phyloP scores from a whole-genome alignment of 2,329 filamentous ascomycete genomes.

The Cordyceps tenuipes region DNA sequence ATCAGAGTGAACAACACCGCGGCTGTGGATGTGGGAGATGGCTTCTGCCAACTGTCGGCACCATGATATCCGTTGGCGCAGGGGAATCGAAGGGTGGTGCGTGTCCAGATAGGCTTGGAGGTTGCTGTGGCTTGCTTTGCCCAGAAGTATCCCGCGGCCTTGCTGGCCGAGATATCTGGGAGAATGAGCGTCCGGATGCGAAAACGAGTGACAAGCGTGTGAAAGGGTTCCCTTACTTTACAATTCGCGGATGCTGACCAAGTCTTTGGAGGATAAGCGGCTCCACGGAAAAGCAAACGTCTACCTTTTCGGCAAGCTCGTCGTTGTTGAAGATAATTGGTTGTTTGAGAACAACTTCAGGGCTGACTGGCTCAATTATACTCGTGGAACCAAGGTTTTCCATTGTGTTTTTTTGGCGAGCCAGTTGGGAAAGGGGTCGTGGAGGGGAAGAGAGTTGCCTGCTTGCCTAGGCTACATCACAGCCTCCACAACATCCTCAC shows the following conservation, averaged over 20 bases:
- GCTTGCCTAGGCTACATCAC: too few relatives aligned
- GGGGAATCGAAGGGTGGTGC: not conserved
- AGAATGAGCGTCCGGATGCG: not conserved
- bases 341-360: not conserved
- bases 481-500: too few relatives aligned
- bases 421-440: too few relatives aligned
- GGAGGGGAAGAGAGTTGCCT: too few relatives aligned
- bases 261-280: not conserved
- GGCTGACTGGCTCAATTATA: not conserved
- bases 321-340: not conserved
- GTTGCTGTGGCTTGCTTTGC: conserved; percentile 12
- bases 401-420: not conserved
- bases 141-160: not conserved
- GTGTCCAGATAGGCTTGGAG: conserved; percentile 14
- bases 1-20: conserved; percentile 26
- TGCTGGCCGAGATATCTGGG: not conserved
- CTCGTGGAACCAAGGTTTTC: not conserved
- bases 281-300: conserved; percentile 3
- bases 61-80: conserved; percentile 17
- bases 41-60: conserved; percentile 22
- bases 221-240: not conserved
- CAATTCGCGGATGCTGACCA: conserved; percentile 1
- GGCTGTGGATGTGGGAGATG: conserved; percentile 21
- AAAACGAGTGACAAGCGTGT: not conserved
- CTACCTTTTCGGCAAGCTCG: not conserved